Base-by-base conservation (phyloP, 192 early-diverging fungal species). In the Chytriomyces hyalinus region DNA sequence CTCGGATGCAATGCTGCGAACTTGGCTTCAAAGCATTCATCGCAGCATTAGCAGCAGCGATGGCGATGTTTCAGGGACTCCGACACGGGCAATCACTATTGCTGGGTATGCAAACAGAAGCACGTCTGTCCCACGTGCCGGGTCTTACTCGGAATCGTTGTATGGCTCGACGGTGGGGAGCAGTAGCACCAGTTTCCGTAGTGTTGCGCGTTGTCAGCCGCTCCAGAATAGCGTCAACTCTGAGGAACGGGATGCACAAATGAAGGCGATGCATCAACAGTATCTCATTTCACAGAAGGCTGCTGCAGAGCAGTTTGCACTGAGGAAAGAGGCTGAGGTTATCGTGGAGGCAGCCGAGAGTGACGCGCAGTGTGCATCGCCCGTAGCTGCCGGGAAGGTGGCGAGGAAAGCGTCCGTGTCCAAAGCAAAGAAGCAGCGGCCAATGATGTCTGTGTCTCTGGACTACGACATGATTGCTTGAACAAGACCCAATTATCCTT, bases 231-330 rank as follows among this genome's bases (percentile, higher is more conserved):
- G 43, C 24, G 44, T 15, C 44, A 15, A 43, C 22, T 13, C 68
- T 9, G 68, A 70, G 26, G 68, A 70, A 6, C 10, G 68, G 0
- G 68, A 70, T 11, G 68, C 68, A 20, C 22, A 51, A 43, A 70
- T 70, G 68, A 10, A 45, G 20, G n/a, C 9, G 26, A 70, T 70
- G 68, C 68, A 70, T 28, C 7, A 49, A 15, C 13, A 70, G 26
- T 70, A 70, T 45, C 20, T 70, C 6, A 46, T 11, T 13, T 20
- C 13, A 0, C 22, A 44, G 46, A 8, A n/a, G 22, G 53, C 53
- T 9, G 17, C 68, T 13, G 53, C 20, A 20, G 53, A 57, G 53
- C 53, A 57, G 53, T 57, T 57, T 57, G 53, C 53, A 13, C 3
- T 20, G 15, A 13, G 53, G 53, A 57, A 57, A 57, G 53, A 57